Evolutionary conservation across 108 stramenopile genomes (phyloP).

Genomic region (Cyclotella kingstonii): DNA sequence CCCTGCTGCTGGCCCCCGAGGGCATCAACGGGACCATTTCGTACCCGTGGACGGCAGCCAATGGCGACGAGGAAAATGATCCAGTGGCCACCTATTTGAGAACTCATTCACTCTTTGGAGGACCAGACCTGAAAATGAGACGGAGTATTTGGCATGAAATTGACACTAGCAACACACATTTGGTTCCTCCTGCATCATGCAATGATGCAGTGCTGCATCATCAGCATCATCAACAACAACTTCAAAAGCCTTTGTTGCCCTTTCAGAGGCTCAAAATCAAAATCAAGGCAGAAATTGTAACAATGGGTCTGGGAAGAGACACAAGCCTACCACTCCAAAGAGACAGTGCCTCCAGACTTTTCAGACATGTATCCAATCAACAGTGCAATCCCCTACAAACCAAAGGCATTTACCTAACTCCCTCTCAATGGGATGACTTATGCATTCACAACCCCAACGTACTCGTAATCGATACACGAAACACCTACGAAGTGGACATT

Average conservation of each 20-base stretch:
- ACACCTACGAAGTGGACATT: slow-evolving; percentile 77
- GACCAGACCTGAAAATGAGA: slow-evolving; percentile 17
- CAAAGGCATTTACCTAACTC: slow-evolving; percentile 29
- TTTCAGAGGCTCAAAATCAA: slow-evolving; percentile 73
- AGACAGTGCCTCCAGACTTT: too few species aligned
- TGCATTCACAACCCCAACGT: slow-evolving; percentile 64
- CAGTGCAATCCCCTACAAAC: slow-evolving; percentile 15
- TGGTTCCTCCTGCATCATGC: too few species aligned
- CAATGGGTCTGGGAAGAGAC: slow-evolving; percentile 47
- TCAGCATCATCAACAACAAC: slow-evolving; percentile 1
- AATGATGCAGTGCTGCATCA: slow-evolving; percentile 2
- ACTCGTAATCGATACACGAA: slow-evolving; percentile 78
- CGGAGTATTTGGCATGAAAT: slow-evolving; percentile 25
- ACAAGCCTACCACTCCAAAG: background rate
- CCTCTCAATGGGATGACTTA: slow-evolving; percentile 58
- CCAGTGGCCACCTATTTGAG: slow-evolving; percentile 24
- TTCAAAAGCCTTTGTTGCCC: slow-evolving; percentile 35
- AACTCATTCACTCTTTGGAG: slow-evolving; percentile 29
- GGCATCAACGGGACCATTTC: slow-evolving; percentile 88
- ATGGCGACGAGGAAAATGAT: slow-evolving; percentile 18
- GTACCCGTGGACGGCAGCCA: slow-evolving; percentile 43
- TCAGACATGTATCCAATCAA: slow-evolving; percentile 14
- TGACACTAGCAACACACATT: too few species aligned
- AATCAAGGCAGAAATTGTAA: slow-evolving; percentile 77
- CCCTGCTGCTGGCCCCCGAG: slow-evolving; percentile 64